Conservation (phyloP, 441 rosid species). For the Metrosideros polymorpha region DNA sequence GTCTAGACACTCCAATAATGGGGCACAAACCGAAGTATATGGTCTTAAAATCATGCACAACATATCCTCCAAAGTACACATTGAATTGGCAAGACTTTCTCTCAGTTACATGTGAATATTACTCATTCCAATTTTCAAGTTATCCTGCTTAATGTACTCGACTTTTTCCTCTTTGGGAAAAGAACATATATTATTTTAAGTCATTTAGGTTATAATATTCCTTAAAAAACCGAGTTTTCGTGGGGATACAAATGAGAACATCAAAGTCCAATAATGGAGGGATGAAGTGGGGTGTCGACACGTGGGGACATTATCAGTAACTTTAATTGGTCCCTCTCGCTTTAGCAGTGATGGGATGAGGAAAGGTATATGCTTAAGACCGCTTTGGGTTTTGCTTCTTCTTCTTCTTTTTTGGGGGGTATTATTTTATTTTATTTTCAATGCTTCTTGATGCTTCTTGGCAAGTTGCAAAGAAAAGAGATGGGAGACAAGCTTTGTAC, state of each 20-base stretch:
- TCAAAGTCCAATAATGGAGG: background rate
- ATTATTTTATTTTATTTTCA: background rate
- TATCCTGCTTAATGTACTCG: background rate
- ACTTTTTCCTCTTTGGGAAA: background rate
- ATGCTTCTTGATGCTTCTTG: background rate
- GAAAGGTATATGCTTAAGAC: background rate
- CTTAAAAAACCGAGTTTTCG: background rate
- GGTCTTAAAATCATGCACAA: background rate
- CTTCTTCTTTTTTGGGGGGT: rapidly evolving
- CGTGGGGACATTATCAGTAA: background rate
- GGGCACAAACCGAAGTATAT: background rate
- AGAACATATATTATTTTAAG: background rate
- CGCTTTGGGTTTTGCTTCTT: background rate
- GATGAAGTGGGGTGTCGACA: background rate
- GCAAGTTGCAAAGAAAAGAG: background rate
- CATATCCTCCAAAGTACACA: background rate
- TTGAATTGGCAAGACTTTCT: background rate
- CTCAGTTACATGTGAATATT: background rate
- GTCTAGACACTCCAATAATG: background rate
- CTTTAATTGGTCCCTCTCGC: background rate
- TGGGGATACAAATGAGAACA: background rate
- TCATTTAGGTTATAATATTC: background rate
- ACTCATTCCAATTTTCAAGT: background rate
- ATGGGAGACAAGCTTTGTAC: background rate
- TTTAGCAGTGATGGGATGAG: background rate